Evolutionary conservation across 1,284 basidiomycete species (phyloP).

Genomic region (Ganoderma boninense): DNA sequence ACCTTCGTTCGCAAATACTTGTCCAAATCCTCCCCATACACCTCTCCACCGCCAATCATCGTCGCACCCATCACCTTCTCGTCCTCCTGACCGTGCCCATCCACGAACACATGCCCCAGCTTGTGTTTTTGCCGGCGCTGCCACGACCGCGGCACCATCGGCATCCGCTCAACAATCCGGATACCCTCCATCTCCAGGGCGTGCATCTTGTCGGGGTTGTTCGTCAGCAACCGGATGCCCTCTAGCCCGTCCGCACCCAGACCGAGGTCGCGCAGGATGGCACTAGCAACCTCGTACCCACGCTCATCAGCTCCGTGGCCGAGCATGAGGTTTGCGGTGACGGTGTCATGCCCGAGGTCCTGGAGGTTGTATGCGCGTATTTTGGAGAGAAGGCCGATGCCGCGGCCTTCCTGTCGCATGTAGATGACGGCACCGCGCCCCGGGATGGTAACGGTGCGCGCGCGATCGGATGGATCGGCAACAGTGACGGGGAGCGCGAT

Average conservation of each 20-base stretch:
- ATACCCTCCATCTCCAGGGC: slow-evolving; percentile 90
- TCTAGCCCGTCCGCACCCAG: slow-evolving; percentile 67
- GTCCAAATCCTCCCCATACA: slow-evolving; percentile 89
- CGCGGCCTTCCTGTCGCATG: slow-evolving; percentile 98
- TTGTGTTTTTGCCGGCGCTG: slow-evolving; percentile 50
- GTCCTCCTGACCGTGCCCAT: slow-evolving; percentile 43
- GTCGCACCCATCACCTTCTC: slow-evolving; percentile 75
- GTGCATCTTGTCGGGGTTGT: slow-evolving; percentile 97
- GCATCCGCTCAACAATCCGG: slow-evolving; percentile 83
- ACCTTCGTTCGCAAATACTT: slow-evolving; percentile 97
- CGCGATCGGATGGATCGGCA: slow-evolving; percentile 45
- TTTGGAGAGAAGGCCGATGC: slow-evolving; percentile 96
- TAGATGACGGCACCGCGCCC: slow-evolving; percentile 97
- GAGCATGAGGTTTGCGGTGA: slow-evolving; percentile 95
- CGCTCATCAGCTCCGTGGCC: slow-evolving; percentile 96
- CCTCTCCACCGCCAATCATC: slow-evolving; percentile 84
- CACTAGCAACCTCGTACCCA: slow-evolving; percentile 91
- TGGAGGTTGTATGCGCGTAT: slow-evolving; percentile 98
- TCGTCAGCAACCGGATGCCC: slow-evolving; percentile 88
- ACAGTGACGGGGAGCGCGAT: slow-evolving; percentile 81
- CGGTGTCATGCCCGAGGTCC: slow-evolving; percentile 98
- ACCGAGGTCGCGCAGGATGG: slow-evolving; percentile 90
- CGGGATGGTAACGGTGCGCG: slow-evolving; percentile 56
- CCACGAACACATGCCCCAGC: slow-evolving; percentile 29
- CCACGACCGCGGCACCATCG: slow-evolving; percentile 97